These are phyloP conservation scores for Nakaseomyces glabratus DNA, from an alignment of 1,139 yeast genomes.

Conservation along the genomic window DNA sequence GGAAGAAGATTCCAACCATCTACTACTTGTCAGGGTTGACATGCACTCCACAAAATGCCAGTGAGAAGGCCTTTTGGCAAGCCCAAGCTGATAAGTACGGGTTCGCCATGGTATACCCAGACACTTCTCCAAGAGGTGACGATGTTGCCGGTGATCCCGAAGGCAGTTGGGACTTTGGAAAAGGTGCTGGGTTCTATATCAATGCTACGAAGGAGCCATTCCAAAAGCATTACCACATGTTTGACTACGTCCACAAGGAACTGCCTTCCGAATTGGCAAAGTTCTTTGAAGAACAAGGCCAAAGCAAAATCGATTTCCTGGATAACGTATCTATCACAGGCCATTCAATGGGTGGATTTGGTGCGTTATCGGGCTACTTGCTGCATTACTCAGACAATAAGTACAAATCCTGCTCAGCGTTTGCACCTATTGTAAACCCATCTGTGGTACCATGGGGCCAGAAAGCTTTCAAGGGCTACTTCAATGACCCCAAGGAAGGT, in stretches of 20 bases:
- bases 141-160: constrained; percentile 77
- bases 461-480: constrained; percentile 70
- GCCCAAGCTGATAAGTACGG: constrained; percentile 74
- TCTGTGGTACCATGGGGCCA: constrained; percentile 73
- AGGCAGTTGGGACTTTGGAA: constrained; percentile 87
- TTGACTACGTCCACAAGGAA: constrained; percentile 70
- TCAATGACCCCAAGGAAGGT: constrained; percentile 46
- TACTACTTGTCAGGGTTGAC: constrained; percentile 83
- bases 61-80: constrained; percentile 90
- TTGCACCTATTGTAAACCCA: constrained; percentile 86
- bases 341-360: constrained; percentile 98
- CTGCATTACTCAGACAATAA: constrained; percentile 44
- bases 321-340: constrained; percentile 68
- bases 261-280: constrained; percentile 39
- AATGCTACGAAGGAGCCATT: constrained; percentile 73
- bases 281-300: constrained; percentile 43
- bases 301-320: constrained; percentile 30
- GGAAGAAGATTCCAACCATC: constrained; percentile 53
- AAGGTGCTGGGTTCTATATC: constrained; percentile 92
- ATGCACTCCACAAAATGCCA: constrained; percentile 87
- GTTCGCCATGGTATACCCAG: constrained; percentile 86
- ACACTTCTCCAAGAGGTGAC: constrained; percentile 97
- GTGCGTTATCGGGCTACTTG: constrained; percentile 74
- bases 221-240: constrained; percentile 72
- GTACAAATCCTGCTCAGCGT: constrained; percentile 80